Percentiles rank a stretch among this genome's conserved stretches.
Evolutionary conservation across 805 yeast genomes (phyloP).

Genomic region (Candida cerambycidarum): DNA sequence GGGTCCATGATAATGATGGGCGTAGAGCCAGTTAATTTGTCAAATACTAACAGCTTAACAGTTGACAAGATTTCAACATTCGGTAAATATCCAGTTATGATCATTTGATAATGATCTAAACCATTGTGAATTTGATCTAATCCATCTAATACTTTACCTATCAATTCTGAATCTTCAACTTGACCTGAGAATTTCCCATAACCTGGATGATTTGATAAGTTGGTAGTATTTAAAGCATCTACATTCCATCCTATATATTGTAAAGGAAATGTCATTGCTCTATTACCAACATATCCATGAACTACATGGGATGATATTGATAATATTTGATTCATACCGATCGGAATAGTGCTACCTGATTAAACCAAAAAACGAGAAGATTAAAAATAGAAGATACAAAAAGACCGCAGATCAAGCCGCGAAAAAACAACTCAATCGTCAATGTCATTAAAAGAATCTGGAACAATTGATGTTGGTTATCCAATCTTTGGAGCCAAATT

Average conservation of each 20-base stretch:
- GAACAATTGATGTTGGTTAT: conserved; percentile 52
- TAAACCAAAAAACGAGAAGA: too few species aligned
- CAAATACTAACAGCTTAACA: conserved; percentile 19
- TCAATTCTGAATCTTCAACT: conserved; percentile 33
- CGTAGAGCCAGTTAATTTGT: conserved; percentile 17
- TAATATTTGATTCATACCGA: conserved; percentile 30
- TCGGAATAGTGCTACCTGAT: too few species aligned
- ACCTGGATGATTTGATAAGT: conserved; percentile 71
- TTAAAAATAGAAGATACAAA: too few species aligned
- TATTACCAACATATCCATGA: conserved; percentile 73
- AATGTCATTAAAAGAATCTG: conserved; percentile 36
- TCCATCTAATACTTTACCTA: conserved; percentile 31
- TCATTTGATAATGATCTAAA: conserved; percentile 50
- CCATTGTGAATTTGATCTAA: conserved; percentile 35
- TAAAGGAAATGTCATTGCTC: conserved; percentile 64
- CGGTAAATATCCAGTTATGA: conserved; percentile 82
- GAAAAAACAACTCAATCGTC: not conserved
- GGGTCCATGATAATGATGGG: conserved; percentile 80
- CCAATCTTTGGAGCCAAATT: conserved; percentile 84
- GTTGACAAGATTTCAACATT: conserved; percentile 48
- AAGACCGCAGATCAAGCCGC: conserved; percentile 4
- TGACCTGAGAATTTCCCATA: conserved; percentile 58
- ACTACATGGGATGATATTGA: conserved; percentile 70
- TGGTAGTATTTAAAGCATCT: conserved; percentile 62
- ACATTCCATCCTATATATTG: conserved; percentile 70